Evolutionary conservation across 139 green algal species (phyloP).

Genomic region (Tetradesmus obliquus): DNA sequence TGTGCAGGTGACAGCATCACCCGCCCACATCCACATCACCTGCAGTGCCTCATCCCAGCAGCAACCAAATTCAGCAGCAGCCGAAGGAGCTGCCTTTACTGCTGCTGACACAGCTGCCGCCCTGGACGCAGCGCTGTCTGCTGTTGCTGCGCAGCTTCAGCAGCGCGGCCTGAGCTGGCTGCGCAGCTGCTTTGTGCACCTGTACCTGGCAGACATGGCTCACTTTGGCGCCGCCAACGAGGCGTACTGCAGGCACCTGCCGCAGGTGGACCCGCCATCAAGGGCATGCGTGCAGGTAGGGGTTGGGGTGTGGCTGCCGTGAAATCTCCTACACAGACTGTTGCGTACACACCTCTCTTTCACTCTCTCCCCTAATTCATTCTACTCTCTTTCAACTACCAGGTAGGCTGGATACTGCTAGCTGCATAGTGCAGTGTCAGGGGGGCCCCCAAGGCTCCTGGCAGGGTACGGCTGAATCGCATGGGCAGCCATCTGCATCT

Average conservation of each 20-base stretch:
- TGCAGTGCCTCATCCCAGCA: not conserved
- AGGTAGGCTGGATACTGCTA: constrained; percentile 1
- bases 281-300: constrained; percentile 85
- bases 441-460: no score
- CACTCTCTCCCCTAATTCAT: no score
- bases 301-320: not conserved
- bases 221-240: constrained; percentile 90
- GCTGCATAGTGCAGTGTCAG: not conserved
- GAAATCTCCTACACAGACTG: not conserved
- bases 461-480: no score
- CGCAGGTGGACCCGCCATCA: constrained; percentile 78
- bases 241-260: constrained; percentile 84
- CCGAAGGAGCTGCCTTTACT: not conserved
- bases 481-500: no score
- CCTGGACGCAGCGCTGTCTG: not conserved
- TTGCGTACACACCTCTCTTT: no score
- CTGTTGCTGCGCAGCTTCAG: constrained; percentile 46
- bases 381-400: not conserved
- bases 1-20: not conserved
- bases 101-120: constrained; percentile 26
- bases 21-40: constrained; percentile 9
- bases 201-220: constrained; percentile 91
- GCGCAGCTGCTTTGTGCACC: constrained; percentile 82
- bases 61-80: constrained; percentile 18
- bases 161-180: constrained; percentile 54